These are phyloP conservation scores for Pontederia crassipes DNA, from an alignment of 176 grass and related monocot genomes.

Conservation along the genomic window DNA sequence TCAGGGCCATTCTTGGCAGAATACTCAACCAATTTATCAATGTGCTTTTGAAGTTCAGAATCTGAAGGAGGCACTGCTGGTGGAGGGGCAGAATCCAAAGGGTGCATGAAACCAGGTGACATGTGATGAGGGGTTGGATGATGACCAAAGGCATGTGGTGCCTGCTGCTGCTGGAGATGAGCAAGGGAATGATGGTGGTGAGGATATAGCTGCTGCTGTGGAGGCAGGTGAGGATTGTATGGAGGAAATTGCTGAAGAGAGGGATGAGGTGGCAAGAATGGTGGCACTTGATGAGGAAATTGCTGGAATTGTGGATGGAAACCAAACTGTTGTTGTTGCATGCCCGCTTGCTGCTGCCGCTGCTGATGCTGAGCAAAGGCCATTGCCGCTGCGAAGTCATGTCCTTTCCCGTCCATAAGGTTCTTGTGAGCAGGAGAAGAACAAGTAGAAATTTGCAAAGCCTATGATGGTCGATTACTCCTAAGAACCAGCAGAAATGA, in stretches of 20 bases:
- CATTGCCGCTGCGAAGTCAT: conserved; percentile 78
- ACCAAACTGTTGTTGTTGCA: conserved; percentile 49
- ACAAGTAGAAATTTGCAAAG: no score
- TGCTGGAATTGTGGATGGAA: conserved; percentile 68
- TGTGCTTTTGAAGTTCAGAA: conserved; percentile 87
- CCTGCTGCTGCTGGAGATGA: conserved; percentile 37
- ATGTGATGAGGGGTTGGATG: conserved; percentile 30
- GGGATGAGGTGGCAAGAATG: conserved; percentile 36
- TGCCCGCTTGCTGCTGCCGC: conserved; percentile 18
- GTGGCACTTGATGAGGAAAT: conserved; percentile 48
- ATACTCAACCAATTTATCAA: conserved; percentile 97
- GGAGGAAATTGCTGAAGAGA: conserved; percentile 56
- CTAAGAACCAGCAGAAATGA: no score
- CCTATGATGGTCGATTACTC: no score
- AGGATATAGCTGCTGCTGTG: conserved; percentile 30
- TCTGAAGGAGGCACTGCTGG: conserved; percentile 53
- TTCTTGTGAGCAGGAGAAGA: no score
- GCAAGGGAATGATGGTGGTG: conserved; percentile 34
- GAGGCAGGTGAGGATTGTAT: conserved; percentile 45
- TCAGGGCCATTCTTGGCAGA: conserved; percentile 80
- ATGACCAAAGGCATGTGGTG: conserved; percentile 18
- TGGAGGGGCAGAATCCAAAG: conserved; percentile 37
- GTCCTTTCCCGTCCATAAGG: conserved; percentile 76
- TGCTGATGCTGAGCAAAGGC: conserved; percentile 61
- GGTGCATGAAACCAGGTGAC: conserved; percentile 39